phyloP scores from a whole-genome alignment of 352 stramenopile species.

The Phytophthora melonis region DNA sequence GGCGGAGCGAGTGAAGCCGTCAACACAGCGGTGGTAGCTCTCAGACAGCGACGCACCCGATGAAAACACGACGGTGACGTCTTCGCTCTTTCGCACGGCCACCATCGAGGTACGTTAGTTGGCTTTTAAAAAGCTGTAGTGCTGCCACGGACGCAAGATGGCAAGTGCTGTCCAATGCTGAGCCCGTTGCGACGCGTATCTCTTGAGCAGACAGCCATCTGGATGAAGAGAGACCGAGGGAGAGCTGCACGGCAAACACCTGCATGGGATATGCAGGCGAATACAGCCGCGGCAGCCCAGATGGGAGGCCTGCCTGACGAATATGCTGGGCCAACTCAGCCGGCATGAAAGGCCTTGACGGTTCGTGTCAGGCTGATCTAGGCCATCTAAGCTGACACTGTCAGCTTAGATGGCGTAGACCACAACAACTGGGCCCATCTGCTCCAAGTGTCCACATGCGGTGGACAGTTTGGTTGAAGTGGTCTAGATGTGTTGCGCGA shows the following conservation, averaged over 20 bases:
- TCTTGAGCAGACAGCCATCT: constrained; percentile 24
- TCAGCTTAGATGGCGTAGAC: too few species aligned
- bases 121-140: background rate
- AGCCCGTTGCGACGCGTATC: constrained; percentile 21
- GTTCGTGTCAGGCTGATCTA: too few species aligned
- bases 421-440: too few species aligned
- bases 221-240: constrained; percentile 8
- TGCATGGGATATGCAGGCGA: constrained; percentile 7
- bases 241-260: constrained; percentile 13
- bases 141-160: constrained; percentile 3
- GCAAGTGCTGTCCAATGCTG: constrained; percentile 5
- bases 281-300: background rate
- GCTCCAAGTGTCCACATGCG: too few species aligned
- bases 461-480: background rate
- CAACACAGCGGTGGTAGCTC: constrained; percentile 28
- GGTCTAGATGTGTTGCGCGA: background rate
- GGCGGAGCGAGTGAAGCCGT: constrained; percentile 23
- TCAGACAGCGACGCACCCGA: constrained; percentile 25
- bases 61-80: constrained; percentile 22
- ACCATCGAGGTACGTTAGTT: constrained; percentile 18
- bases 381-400: too few species aligned
- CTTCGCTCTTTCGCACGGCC: constrained; percentile 29
- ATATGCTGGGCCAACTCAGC: background rate
- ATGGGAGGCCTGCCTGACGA: background rate
- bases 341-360: too few species aligned